These are phyloP conservation scores for Dipteronia dyeriana DNA, from an alignment of 345 rosid species.

Conservation along the genomic window DNA sequence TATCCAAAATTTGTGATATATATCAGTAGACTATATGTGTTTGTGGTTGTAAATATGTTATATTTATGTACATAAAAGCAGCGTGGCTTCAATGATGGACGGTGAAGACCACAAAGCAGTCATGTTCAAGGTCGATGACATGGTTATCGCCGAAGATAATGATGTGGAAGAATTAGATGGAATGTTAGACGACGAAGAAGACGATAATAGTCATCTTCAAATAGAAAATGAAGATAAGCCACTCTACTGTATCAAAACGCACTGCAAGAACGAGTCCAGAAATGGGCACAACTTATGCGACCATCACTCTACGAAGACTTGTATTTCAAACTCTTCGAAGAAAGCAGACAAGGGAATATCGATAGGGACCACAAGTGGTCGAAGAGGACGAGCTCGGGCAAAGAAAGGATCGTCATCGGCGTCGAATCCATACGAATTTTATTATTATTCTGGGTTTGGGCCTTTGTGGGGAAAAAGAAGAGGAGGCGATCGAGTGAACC, in stretches of 20 bases:
- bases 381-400: constrained; percentile 47
- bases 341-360: constrained; percentile 22
- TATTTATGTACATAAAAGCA: constrained; percentile 28
- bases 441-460: constrained; percentile 95
- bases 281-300: constrained; percentile 29
- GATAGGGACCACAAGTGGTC: constrained; percentile 19
- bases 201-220: too few relatives aligned
- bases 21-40: constrained; percentile 26
- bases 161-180: neutral
- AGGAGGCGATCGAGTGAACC: constrained; percentile 39
- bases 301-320: constrained; percentile 14
- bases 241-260: constrained; percentile 32
- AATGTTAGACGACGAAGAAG: neutral
- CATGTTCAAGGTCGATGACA: constrained; percentile 32
- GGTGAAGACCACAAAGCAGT: constrained; percentile 30
- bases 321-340: neutral
- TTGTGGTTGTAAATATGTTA: constrained; percentile 23
- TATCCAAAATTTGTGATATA: constrained; percentile 35
- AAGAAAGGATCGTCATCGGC: constrained; percentile 37
- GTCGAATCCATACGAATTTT: constrained; percentile 68
- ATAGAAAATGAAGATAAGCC: constrained; percentile 8
- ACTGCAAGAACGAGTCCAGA: constrained; percentile 27
- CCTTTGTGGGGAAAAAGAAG: constrained; percentile 80
- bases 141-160: constrained; percentile 41
- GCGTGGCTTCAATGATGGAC: constrained; percentile 48